These are phyloP conservation scores for Henningerozyma blattae DNA, from an alignment of 805 yeast genomes.

Conservation along the genomic window DNA sequence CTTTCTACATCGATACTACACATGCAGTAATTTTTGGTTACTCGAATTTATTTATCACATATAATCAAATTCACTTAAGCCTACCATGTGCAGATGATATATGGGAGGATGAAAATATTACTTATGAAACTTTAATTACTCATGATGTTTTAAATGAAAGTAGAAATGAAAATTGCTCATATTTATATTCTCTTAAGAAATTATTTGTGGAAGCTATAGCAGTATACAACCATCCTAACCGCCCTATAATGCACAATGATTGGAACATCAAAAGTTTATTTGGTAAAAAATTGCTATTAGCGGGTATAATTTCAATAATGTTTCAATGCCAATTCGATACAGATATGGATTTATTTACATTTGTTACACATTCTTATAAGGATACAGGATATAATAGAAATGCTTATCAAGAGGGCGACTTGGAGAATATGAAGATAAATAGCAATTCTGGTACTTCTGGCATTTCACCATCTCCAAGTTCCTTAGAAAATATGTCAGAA, in stretches of 20 bases:
- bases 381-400: not conserved
- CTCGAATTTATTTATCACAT: conserved; percentile 37
- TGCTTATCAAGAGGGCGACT: not conserved
- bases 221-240: not conserved
- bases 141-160: conserved; percentile 12
- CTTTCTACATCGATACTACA: conserved; percentile 68
- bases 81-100: conserved; percentile 52
- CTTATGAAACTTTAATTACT: conserved; percentile 12
- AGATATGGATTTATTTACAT: not conserved
- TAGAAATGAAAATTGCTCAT: conserved; percentile 27
- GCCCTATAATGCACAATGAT: not conserved
- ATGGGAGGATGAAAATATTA: conserved; percentile 35
- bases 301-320: conserved; percentile 56
- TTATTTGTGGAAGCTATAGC: conserved; percentile 35
- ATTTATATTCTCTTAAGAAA: conserved; percentile 45
- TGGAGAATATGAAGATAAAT: not conserved
- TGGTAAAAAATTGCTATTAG: conserved; percentile 53
- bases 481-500: not conserved
- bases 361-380: not conserved
- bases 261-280: conserved; percentile 31
- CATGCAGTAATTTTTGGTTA: conserved; percentile 76
- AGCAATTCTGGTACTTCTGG: not conserved
- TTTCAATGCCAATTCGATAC: conserved; percentile 45
- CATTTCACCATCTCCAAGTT: not conserved
- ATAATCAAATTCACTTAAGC: conserved; percentile 49